Evolutionary conservation across 805 yeast species (phyloP).

Genomic region (Saccharomycopsis sp.): DNA sequence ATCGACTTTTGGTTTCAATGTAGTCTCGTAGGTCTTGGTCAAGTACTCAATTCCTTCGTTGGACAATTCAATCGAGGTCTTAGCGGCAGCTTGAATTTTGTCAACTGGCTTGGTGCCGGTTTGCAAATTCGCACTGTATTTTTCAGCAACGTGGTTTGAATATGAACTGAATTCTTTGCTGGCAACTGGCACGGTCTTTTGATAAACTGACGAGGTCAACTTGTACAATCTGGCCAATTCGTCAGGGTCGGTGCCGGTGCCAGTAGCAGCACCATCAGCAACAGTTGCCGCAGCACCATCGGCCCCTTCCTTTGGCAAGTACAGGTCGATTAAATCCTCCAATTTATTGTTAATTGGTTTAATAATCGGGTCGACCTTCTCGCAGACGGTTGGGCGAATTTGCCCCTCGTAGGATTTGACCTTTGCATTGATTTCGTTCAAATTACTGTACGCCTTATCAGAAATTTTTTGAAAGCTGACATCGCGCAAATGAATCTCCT

Average conservation of each 20-base stretch:
- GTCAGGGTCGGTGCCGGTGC: conserved; percentile 8
- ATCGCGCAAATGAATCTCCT: conserved; percentile 24
- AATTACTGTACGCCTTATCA: conserved; percentile 14
- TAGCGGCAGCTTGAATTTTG: conserved; percentile 30
- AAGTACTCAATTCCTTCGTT: conserved; percentile 28
- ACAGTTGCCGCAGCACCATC: conserved; percentile 6
- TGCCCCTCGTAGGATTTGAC: conserved; percentile 13
- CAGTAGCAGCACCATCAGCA: conserved; percentile 7
- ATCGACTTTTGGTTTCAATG: conserved; percentile 29
- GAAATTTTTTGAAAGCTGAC: conserved; percentile 11
- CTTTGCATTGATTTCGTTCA: conserved; percentile 37
- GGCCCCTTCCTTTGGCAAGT: conserved; percentile 27
- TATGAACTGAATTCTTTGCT: conserved; percentile 15
- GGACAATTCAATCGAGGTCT: conserved; percentile 32
- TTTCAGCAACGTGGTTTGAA: conserved; percentile 27
- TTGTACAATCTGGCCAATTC: conserved; percentile 27
- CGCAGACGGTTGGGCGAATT: conserved; percentile 21
- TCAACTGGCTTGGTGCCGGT: conserved; percentile 1
- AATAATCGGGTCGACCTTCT: conserved; percentile 26
- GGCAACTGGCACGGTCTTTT: conserved; percentile 27
- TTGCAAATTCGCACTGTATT: conserved; percentile 27
- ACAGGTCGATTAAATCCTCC: conserved; percentile 25
- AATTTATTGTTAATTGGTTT: conserved; percentile 28
- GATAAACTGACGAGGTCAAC: conserved; percentile 26
- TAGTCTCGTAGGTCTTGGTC: conserved; percentile 13